These are phyloP conservation scores for Leccinum rimulosum DNA, from an alignment of 768 basidiomycete species.

Conservation along the genomic window DNA sequence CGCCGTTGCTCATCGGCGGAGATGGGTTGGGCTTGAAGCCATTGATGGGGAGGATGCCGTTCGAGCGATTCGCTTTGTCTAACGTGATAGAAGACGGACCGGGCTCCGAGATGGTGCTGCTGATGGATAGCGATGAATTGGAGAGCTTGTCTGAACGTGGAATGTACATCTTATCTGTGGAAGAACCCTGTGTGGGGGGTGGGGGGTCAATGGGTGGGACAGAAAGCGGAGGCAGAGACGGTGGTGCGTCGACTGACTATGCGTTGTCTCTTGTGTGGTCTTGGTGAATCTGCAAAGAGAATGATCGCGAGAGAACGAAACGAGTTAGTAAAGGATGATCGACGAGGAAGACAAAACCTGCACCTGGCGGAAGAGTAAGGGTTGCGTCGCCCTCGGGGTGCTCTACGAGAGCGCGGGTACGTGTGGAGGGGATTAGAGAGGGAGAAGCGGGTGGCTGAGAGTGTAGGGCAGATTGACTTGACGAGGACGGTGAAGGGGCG, in stretches of 20 bases:
- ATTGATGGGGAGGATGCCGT: slow-evolving; percentile 43
- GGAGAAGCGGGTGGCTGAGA: slow-evolving; percentile 35
- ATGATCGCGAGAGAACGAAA: neutral
- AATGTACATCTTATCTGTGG: slow-evolving; percentile 48
- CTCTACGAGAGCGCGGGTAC: slow-evolving; percentile 62
- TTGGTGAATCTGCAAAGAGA: slow-evolving; percentile 41
- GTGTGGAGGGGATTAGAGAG: slow-evolving; percentile 64
- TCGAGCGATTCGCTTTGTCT: slow-evolving; percentile 31
- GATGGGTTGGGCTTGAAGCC: slow-evolving; percentile 37
- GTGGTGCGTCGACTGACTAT: slow-evolving; percentile 41
- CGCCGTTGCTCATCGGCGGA: slow-evolving; percentile 48
- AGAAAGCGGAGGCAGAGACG: slow-evolving; percentile 34
- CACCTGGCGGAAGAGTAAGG: slow-evolving; percentile 27
- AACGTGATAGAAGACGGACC: slow-evolving; percentile 50
- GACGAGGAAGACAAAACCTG: neutral
- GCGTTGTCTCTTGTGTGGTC: slow-evolving; percentile 73
- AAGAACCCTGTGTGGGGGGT: slow-evolving; percentile 26
- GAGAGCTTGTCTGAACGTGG: slow-evolving; percentile 50
- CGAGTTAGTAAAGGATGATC: slow-evolving; percentile 2
- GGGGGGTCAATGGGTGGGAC: slow-evolving; percentile 18
- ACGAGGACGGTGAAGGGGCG: slow-evolving; percentile 28
- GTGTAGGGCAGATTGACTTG: slow-evolving; percentile 27
- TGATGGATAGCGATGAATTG: slow-evolving; percentile 43
- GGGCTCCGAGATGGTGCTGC: slow-evolving; percentile 42
- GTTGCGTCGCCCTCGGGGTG: slow-evolving; percentile 39